phyloP scores from a whole-genome alignment of 495 filamentous ascomycete species.

The Rhizodiscina lignyota region DNA sequence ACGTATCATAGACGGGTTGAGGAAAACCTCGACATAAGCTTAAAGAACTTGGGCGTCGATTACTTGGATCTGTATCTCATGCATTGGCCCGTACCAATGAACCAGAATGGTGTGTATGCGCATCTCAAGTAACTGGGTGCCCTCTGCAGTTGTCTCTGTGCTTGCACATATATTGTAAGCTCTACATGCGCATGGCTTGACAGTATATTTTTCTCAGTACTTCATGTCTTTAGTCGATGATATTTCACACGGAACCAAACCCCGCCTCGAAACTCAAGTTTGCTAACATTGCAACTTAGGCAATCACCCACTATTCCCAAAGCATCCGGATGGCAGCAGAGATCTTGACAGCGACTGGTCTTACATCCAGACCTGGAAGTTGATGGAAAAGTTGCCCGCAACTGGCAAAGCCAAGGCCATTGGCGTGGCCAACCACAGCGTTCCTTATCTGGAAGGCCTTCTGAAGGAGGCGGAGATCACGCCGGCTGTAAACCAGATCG shows the following conservation, averaged over 20 bases:
- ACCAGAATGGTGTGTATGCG: slow-evolving; percentile 39
- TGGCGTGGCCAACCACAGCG: slow-evolving; percentile 72
- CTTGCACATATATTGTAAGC: no score
- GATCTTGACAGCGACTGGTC: slow-evolving; percentile 49
- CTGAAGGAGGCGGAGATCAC: slow-evolving; percentile 45
- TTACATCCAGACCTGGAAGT: slow-evolving; percentile 61
- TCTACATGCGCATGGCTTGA: no score
- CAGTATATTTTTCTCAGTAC: no score
- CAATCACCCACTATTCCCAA: slow-evolving; percentile 63
- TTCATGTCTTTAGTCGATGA: no score
- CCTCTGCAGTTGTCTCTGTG: no score
- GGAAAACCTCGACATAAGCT: slow-evolving; percentile 48
- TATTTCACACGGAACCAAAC: no score
- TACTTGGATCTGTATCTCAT: slow-evolving; percentile 72
- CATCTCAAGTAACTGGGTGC: no score
- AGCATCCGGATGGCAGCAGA: slow-evolving; percentile 48
- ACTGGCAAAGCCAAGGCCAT: slow-evolving; percentile 60
- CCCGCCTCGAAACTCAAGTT: no score
- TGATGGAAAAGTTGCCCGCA: slow-evolving; percentile 54
- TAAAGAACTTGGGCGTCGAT: slow-evolving; percentile 54
- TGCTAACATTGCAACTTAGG: slow-evolving; percentile 33
- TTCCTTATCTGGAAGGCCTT: slow-evolving; percentile 53
- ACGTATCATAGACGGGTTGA: slow-evolving; percentile 56
- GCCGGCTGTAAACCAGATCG: slow-evolving; percentile 84
- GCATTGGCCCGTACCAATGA: slow-evolving; percentile 79